Evolutionary conservation across 2,329 filamentous ascomycete genomes (phyloP).

Genomic region (Diplodia intermedia): DNA sequence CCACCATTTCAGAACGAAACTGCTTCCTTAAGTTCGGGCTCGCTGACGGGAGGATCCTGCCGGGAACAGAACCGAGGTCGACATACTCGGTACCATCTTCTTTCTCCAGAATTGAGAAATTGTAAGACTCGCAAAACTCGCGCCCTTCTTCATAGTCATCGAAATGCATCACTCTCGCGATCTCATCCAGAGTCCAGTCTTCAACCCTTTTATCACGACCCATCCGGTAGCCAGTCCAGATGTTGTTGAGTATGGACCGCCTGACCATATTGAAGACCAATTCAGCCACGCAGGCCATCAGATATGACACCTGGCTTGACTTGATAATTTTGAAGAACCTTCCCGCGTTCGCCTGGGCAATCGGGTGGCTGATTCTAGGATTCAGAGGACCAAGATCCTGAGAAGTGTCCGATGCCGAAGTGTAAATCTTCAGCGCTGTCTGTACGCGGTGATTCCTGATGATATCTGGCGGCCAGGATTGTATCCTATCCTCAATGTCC

Average conservation of each 20-base stretch:
- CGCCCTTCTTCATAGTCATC: constrained; percentile 62
- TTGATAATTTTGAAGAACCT: constrained; percentile 64
- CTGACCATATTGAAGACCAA: constrained; percentile 67
- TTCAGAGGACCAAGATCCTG: constrained; percentile 60
- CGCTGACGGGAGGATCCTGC: constrained; percentile 41
- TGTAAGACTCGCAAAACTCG: constrained; percentile 61
- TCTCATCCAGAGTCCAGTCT: constrained; percentile 63
- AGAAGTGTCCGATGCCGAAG: constrained; percentile 61
- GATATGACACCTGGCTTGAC: constrained; percentile 63
- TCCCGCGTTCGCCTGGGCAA: constrained; percentile 65
- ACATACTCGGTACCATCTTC: constrained; percentile 58
- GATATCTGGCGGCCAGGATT: constrained; percentile 61
- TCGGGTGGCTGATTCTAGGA: constrained; percentile 56
- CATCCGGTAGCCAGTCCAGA: constrained; percentile 62
- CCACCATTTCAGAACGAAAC: constrained; percentile 59
- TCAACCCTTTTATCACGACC: constrained; percentile 59
- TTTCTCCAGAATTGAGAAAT: constrained; percentile 58
- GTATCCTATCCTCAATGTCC: constrained; percentile 64
- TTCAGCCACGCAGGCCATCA: constrained; percentile 70
- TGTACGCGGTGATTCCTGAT: constrained; percentile 61
- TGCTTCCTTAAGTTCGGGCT: constrained; percentile 53
- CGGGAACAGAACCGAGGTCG: constrained; percentile 58
- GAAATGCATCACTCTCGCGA: constrained; percentile 61
- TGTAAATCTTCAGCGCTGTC: constrained; percentile 63
- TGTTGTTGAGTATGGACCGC: constrained; percentile 61